Base-by-base conservation (phyloP, 1,284 basidiomycete genomes). In the Rhodotorula sp. region DNA sequence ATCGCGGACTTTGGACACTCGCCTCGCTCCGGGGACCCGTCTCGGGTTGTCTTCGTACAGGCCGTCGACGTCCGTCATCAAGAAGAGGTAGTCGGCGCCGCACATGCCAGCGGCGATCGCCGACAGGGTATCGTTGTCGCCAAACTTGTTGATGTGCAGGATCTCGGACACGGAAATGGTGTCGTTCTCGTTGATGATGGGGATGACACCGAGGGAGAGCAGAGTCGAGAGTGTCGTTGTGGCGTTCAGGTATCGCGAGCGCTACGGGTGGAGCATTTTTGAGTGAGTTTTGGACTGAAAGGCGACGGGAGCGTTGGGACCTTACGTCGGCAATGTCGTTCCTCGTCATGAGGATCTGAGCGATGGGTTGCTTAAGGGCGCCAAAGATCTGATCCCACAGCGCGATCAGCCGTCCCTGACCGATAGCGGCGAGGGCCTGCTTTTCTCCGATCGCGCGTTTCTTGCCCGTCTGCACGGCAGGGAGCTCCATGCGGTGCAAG, bases 141-240 rank as follows among this genome's bases (percentile, higher is more conserved):
- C 96, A 79, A 99, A 99, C 90, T 96, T 96, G 73, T 77, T 77
- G 71, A 77, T 68, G 56, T 72, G 71, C 2, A 77, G 67, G 77
- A 99, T 97, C 89, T 99, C 96, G 82, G 91, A 92, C 69, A 97
- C 94, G 29, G 93, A 94, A 26, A 97, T 88, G 0, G 94, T 97
- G 81, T 97, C 94, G 78, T 97, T 97, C 82, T 97, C 94, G 81
- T 97, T 97, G 69, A 97, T 93, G 72, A 97, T 97, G 16, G 87
- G 94, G 1, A 97, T 88, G 0, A 97, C 91, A 21, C 93, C 93
- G 88, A 96, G 90, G 2, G 87, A 87, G 46, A 97, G 82, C 21
- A 97, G 84, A 79, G 96, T 92, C 52, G 89, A 89, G 80, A 97
- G 87, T 0, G 94, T 97, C 78, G 95, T 96, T 67, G 93, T 91